Base-by-base conservation (phyloP, 495 filamentous ascomycete genomes). In the Cercophora sp. region DNA sequence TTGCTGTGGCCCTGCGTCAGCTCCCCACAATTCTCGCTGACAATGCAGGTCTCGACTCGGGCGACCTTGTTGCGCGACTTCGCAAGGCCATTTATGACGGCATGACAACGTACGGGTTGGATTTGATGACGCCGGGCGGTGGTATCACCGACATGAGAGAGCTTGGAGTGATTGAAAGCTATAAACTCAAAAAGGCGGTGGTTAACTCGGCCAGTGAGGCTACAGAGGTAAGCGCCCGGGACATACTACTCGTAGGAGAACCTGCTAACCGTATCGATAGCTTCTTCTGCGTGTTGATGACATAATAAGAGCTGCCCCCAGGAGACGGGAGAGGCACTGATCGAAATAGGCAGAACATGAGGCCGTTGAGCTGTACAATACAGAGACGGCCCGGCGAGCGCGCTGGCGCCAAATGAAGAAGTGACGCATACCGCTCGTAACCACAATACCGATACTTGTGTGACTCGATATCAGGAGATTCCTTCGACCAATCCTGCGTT, bases 121-220 rank as follows among this genome's bases (percentile, higher is more conserved):
- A 98, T 67, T 73, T 98, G 55, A 75, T 87, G 70, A 88, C 87
- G 0, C 90, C 92, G 4, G 92, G 92, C 24, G 94, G 94, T 37
- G 90, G 90, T 29, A 91, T 98, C 67, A 81, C 91, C 5, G 92
- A 98, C 66, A 98, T 98, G 93, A 81, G 91, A 37, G 89, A 97
- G 62, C 69, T 94, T 48, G 94, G 93, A 19, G 91, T 98, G 13
- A 86, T 98, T 63, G 93, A 98, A 74, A 95, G 90, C 63, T 98
- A 96, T 77, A 97, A 98, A 78, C 73, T 98, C 66, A 98, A 98
- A 81, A 86, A 85, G 67, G 93, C 93, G 11, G 93, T 98, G 51
- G 93, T 98, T 29, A 89, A 85, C 20, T 96, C 90, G 50, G 93
- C 93, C 10, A 91, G 88, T 19, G 93, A 98, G 73, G 93, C 93